Percentiles rank a stretch among this genome's conserved stretches.
These are phyloP conservation scores for Asclepias syriaca DNA, from an alignment of 257 asterid species.

Conservation along the genomic window DNA sequence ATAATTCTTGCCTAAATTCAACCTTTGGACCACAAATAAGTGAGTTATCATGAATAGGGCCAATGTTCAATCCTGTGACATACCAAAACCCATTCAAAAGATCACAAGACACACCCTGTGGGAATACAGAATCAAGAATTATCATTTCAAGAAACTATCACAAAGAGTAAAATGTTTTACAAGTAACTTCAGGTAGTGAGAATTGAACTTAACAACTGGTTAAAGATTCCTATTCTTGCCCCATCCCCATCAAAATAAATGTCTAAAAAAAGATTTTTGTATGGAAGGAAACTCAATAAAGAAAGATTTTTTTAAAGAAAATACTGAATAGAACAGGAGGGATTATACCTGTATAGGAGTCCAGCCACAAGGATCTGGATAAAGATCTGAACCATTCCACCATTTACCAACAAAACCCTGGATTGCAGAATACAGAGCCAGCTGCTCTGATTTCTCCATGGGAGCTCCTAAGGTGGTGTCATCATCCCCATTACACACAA, in stretches of 20 bases:
- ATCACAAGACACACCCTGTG: conserved; percentile 96
- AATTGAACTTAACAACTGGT: neutral
- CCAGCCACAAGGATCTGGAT: conserved; percentile 99
- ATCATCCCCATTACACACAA: conserved; percentile 52
- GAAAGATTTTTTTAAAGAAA: neutral
- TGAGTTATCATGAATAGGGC: conserved; percentile 86
- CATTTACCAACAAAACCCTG: conserved; percentile 89
- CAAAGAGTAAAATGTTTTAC: neutral
- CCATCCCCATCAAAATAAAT: neutral
- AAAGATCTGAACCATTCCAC: conserved; percentile 99
- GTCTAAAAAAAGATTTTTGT: neutral
- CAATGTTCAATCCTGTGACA: conserved; percentile 70
- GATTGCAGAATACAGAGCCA: conserved; percentile 68
- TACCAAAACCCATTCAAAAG: conserved; percentile 78
- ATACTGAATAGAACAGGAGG: neutral
- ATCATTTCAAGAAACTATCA: neutral
- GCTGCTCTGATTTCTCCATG: conserved; percentile 64
- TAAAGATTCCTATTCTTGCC: conserved; percentile 7
- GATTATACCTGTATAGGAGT: conserved; percentile 84
- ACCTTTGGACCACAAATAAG: conserved; percentile 58
- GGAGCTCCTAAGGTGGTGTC: conserved; percentile 44
- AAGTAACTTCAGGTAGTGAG: neutral
- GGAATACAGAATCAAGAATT: neutral
- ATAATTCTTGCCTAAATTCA: conserved; percentile 48
- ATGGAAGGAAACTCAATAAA: neutral